Base-by-base conservation (phyloP, 768 basidiomycete genomes). In the Trametes coccinea region DNA sequence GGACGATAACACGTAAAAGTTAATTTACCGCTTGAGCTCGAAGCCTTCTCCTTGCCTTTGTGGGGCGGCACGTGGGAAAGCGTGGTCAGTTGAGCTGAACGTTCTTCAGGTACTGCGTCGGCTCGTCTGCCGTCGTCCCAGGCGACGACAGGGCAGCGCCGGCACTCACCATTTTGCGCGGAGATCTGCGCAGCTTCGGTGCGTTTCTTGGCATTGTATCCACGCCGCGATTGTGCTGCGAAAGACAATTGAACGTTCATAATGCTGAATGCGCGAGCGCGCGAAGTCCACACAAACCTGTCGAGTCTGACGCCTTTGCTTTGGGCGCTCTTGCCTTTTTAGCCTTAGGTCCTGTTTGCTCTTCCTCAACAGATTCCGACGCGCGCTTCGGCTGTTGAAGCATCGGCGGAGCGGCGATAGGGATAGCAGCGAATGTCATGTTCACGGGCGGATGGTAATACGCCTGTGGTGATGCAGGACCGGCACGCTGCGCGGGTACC, bases 121-220 rank as follows among this genome's bases (percentile, higher is more conserved):
- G 56, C 56, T 59, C 48, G 54, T 37, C 51, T 57, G 55, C 60
- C 53, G 55, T 16, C 10, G 10, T 13, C 41, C 13, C 41, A n/a
- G 41, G n/a, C 34, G 53, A 50, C 49, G 49, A 53, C 30, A 29
- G 50, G 41, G 56, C 48, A 59, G 57, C 44, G 57, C 40, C 31
- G 40, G 37, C 48, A 59, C 78, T 60, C 69, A 90, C 89, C 86
- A 67, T 84, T 86, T 70, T 86, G 82, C 45, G 84, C 84, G 33
- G 82, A 80, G 67, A 84, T 83, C 66, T 85, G 82, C 2, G 85
- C 86, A 29, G 85, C 84, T 59, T 90, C 89, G 63, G 74, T 86
- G 60, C 89, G 86, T 74, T 89, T 90, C 78, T 87, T 89, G 54
- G 85, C 77, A 63, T 81, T 88, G 66, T 86, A 87, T 45, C 87